These are phyloP conservation scores for Eucalyptus tenuipes DNA, from an alignment of 345 rosid genomes.

Conservation along the genomic window DNA sequence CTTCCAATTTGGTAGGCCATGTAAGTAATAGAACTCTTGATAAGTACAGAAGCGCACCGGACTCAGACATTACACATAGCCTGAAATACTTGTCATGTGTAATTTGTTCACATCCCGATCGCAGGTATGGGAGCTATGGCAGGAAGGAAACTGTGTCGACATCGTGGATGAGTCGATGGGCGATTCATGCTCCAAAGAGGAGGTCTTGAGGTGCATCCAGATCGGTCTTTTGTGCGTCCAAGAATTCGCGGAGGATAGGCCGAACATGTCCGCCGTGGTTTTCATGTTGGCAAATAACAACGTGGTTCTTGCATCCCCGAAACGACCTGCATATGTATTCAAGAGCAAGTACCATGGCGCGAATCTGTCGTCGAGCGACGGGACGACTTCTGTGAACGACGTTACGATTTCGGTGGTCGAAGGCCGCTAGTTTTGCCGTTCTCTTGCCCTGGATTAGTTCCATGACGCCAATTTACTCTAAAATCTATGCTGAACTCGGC, in stretches of 20 bases:
- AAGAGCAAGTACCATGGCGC: neutral
- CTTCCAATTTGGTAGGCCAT: slow-evolving; percentile 29
- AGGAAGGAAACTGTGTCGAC: slow-evolving; percentile 12
- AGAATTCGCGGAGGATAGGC: slow-evolving; percentile 36
- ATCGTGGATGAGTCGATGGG: slow-evolving; percentile 15
- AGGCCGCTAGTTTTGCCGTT: neutral
- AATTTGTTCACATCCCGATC: neutral
- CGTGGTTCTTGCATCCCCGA: slow-evolving; percentile 24
- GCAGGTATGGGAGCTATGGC: slow-evolving; percentile 59
- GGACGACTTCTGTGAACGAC: slow-evolving; percentile 14
- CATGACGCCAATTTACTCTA: neutral
- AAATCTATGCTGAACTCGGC: neutral
- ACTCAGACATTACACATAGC: neutral
- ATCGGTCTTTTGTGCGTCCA: slow-evolving; percentile 63
- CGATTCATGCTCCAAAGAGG: slow-evolving; percentile 1
- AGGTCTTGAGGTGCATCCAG: slow-evolving; percentile 35
- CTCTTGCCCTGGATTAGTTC: neutral
- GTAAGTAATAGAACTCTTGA: slow-evolving; percentile 17
- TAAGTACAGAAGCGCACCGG: neutral
- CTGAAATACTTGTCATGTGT: neutral
- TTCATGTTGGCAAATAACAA: slow-evolving; percentile 28
- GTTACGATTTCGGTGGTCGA: slow-evolving; percentile 10
- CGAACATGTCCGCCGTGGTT: slow-evolving; percentile 39
- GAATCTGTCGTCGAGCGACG: neutral
- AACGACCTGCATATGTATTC: slow-evolving; percentile 31